Evolutionary conservation across 495 filamentous ascomycete species (phyloP).

Genomic region (Neurospora pannonica): DNA sequence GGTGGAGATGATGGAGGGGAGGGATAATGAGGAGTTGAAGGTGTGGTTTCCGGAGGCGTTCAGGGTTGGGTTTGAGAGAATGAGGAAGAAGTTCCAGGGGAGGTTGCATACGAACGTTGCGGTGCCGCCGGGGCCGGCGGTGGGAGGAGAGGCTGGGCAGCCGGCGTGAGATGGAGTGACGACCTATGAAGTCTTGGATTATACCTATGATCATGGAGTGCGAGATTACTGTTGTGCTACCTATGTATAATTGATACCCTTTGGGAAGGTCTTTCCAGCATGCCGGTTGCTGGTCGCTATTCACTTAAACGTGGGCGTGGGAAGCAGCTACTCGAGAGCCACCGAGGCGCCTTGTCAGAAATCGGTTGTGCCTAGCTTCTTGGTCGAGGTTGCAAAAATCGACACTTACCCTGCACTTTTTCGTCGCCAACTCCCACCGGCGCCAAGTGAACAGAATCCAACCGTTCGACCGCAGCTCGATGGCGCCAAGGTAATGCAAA

Average conservation of each 20-base stretch:
- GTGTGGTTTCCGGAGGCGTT: slow-evolving; percentile 47
- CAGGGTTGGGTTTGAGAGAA: slow-evolving; percentile 33
- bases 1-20: slow-evolving; percentile 38
- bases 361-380: background rate
- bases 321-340: background rate
- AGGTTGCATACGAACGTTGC: slow-evolving; percentile 16
- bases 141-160: background rate
- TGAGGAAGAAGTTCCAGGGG: slow-evolving; percentile 35
- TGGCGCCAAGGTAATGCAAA: background rate
- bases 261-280: background rate
- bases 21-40: slow-evolving; percentile 20
- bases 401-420: background rate
- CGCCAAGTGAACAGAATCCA: background rate
- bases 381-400: background rate
- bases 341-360: background rate
- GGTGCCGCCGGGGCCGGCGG: background rate
- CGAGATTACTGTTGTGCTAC: background rate
- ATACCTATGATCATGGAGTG: background rate
- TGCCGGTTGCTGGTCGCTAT: background rate
- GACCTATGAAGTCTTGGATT: background rate
- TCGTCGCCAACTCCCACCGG: background rate
- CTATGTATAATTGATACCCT: background rate
- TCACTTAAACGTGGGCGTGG: background rate
- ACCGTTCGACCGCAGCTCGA: background rate
- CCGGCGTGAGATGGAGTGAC: background rate